A percentile compares a stretch with the other conserved stretches of the same genome.
Conservation (phyloP, 352 stramenopile genomes). For the Phytophthora lateralis region DNA sequence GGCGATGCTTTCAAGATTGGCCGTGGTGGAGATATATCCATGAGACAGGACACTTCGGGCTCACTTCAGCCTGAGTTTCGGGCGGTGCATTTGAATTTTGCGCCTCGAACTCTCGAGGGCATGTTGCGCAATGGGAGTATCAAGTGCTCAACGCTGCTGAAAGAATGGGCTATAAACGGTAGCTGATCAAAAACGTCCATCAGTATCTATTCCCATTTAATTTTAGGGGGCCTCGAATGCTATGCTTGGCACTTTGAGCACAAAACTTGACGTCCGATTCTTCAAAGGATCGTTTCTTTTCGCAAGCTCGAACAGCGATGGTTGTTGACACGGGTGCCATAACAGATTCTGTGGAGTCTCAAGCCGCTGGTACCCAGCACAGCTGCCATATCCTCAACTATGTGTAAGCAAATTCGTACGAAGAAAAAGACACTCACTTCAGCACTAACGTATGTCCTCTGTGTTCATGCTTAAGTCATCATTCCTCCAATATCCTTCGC, state of each 20-base stretch:
- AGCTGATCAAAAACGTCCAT: conserved; percentile 21
- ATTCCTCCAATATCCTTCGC: conserved; percentile 56
- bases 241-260: background rate
- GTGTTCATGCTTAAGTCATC: conserved; percentile 34
- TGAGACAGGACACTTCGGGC: conserved; percentile 32
- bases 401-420: conserved; percentile 42
- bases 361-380: conserved; percentile 28
- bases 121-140: conserved; percentile 82
- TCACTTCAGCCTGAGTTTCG: conserved; percentile 79
- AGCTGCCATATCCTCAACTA: conserved; percentile 70
- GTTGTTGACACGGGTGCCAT: conserved; percentile 12
- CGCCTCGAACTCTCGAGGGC: conserved; percentile 66
- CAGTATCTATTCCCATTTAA: background rate
- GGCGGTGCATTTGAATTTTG: conserved; percentile 75
- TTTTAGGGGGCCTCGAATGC: background rate
- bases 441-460: background rate
- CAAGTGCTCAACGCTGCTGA: conserved; percentile 72
- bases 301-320: conserved; percentile 7
- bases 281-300: conserved; percentile 1
- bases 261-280: background rate
- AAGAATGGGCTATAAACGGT: conserved; percentile 77
- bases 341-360: conserved; percentile 36
- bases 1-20: conserved; percentile 78
- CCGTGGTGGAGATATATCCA: conserved; percentile 27
- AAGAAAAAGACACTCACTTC: background rate